A percentile compares a stretch with the other conserved stretches of the same genome.
These are phyloP conservation scores for Pichia sp. DNA, from an alignment of 1,139 yeast genomes.

Conservation along the genomic window DNA sequence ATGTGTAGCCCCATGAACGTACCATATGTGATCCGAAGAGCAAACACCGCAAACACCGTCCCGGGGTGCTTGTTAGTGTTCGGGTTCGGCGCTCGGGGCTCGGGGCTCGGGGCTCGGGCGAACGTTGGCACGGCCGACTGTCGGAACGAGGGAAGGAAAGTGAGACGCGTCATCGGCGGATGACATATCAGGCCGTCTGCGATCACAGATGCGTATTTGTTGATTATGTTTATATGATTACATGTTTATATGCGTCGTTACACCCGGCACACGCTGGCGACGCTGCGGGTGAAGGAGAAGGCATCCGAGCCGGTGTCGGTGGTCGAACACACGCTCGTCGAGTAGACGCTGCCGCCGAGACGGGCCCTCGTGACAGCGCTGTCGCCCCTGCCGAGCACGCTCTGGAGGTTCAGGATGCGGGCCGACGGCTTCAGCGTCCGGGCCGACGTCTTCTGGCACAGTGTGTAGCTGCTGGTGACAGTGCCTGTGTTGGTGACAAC, in stretches of 20 bases:
- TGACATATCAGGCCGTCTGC: no score
- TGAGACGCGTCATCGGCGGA: no score
- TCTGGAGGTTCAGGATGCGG: constrained; percentile 9
- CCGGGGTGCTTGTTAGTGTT: no score
- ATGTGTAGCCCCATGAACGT: no score
- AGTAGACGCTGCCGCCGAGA: not conserved
- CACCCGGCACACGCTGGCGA: constrained; percentile 3
- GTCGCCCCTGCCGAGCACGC: constrained; percentile 5
- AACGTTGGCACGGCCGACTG: no score
- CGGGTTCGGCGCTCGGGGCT: no score
- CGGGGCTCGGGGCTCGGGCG: no score
- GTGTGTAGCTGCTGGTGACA: not conserved
- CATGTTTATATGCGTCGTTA: not conserved
- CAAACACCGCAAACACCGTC: no score
- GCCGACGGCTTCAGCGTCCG: constrained; percentile 6
- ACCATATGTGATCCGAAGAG: no score
- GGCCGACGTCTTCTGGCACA: not conserved
- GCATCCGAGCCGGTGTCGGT: not conserved
- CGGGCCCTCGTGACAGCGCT: not conserved
- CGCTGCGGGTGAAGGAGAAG: constrained; percentile 2
- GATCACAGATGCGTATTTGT: no score
- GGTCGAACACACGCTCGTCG: not conserved
- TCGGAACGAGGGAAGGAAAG: no score
- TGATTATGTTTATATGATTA: no score
- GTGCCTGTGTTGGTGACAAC: not conserved